Evolutionary conservation across 805 yeast genomes (phyloP), one percentile per base, ranked within the genome.

Genomic region (Candida methanosorbosa): DNA sequence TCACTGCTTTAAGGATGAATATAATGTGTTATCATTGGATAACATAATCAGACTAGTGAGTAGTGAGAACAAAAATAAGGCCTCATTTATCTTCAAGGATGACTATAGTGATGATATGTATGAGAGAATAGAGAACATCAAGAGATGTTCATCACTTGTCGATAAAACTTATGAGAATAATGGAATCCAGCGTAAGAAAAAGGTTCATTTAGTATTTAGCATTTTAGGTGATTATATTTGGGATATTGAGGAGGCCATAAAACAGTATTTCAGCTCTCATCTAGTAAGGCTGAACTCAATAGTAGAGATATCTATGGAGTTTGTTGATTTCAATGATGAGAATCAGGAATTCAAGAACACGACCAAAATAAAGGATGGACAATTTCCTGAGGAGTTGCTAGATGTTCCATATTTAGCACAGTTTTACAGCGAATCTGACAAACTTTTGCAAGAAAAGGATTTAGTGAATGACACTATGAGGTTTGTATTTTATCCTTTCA

Each of bases 1-100:
- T 34, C 51, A 54, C 32, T 44, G 57, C 27, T 58, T 41, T 43
- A 38, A 33, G 5, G 54, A 44, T 2, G 64, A 58, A 28, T 25
- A 58, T 6, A 25, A 38, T 3, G 29, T 36, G 9, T 50, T 57
- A 30, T 27, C 46, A 6, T 40, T 43, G 3, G 51, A 45, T 24
- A 43, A 40, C 7, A 54, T 53, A 32, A 37, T 39, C 13, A 46
- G 43, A 35, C 15, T 39, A 4, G 11, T 37, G 15, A 31, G 33
- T 4, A 15, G 8, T 17, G 9, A 9, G n/a, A 13, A n/a, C 7
- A 28, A 23, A 8, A 23, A 13, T 3, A 13, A 11, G 5, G 5
- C 27, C 5, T 23, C 19, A 19, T 33, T 15, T 11, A 22, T 33
- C 13, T 14, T 18, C 29, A 12, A 5, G 6, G 13, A 13, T 9